Percentiles rank a stretch among this genome's conserved stretches.
phyloP scores from a whole-genome alignment of 2,329 filamentous ascomycete species.

The Arthrocladium fulminans region DNA sequence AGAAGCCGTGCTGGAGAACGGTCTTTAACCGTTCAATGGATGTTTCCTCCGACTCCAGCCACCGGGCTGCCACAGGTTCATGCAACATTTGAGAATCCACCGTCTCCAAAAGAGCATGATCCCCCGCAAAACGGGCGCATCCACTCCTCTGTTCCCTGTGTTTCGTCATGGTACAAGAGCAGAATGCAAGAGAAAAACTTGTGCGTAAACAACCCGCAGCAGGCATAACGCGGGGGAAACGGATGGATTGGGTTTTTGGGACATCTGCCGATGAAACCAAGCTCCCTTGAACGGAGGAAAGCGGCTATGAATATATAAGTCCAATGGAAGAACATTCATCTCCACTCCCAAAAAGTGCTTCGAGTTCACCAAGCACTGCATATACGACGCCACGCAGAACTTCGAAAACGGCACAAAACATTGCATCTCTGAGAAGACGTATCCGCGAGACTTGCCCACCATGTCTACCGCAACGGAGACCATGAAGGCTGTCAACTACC shows the following conservation, averaged over 20 bases:
- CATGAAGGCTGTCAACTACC: constrained; percentile 58
- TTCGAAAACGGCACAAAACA: background rate
- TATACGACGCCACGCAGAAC: background rate
- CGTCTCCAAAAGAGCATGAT: too few relatives aligned
- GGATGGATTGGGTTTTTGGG: constrained; percentile 1
- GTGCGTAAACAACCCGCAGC: background rate
- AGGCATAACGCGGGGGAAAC: constrained; percentile 3
- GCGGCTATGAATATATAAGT: background rate
- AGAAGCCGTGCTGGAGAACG: too few relatives aligned
- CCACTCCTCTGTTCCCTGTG: background rate
- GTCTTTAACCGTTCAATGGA: too few relatives aligned
- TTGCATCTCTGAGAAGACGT: constrained; percentile 24
- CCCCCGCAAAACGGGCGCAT: too few relatives aligned
- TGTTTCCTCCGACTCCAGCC: too few relatives aligned
- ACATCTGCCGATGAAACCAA: background rate
- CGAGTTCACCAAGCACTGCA: background rate
- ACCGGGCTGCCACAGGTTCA: too few relatives aligned
- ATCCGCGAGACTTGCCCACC: constrained; percentile 25
- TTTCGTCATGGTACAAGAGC: background rate
- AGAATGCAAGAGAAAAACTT: background rate
- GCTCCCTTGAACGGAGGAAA: background rate
- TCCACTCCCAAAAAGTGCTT: background rate
- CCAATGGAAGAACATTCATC: background rate
- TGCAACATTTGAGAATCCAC: too few relatives aligned
- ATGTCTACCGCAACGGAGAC: constrained; percentile 38